Conservation (phyloP, 2,329 filamentous ascomycete species). For the Xylaria digitata region DNA sequence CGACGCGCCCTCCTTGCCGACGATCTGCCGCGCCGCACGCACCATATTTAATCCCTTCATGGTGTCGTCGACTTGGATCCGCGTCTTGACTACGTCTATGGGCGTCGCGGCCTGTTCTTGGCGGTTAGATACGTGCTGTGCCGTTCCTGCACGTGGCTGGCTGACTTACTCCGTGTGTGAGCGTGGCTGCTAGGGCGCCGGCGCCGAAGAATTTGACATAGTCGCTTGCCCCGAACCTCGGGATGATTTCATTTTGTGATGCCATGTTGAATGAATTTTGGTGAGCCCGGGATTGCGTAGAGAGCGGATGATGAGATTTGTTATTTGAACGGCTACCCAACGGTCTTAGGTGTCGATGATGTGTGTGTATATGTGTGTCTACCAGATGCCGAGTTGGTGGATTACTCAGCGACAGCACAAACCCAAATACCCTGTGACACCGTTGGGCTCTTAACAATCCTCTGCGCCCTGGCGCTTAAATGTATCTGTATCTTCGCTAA, state of each 20-base stretch:
- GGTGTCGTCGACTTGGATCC: conserved; percentile 87
- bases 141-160: background rate
- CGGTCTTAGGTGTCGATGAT: background rate
- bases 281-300: background rate
- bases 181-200: conserved; percentile 63
- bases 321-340: background rate
- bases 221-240: conserved; percentile 56
- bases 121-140: background rate
- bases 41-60: conserved; percentile 88
- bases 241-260: conserved; percentile 44
- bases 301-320: background rate
- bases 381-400: conserved; percentile 14
- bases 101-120: conserved; percentile 61
- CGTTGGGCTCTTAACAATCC: background rate
- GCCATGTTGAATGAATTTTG: conserved; percentile 34
- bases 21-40: conserved; percentile 80
- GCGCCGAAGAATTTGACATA: conserved; percentile 66
- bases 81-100: conserved; percentile 83
- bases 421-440: background rate
- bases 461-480: background rate
- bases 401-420: conserved; percentile 42
- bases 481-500: background rate
- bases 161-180: conserved; percentile 61
- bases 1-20: conserved; percentile 80
- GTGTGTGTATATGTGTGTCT: background rate